Conservation (phyloP, 495 filamentous ascomycete genomes). For the Podospora anserina region DNA sequence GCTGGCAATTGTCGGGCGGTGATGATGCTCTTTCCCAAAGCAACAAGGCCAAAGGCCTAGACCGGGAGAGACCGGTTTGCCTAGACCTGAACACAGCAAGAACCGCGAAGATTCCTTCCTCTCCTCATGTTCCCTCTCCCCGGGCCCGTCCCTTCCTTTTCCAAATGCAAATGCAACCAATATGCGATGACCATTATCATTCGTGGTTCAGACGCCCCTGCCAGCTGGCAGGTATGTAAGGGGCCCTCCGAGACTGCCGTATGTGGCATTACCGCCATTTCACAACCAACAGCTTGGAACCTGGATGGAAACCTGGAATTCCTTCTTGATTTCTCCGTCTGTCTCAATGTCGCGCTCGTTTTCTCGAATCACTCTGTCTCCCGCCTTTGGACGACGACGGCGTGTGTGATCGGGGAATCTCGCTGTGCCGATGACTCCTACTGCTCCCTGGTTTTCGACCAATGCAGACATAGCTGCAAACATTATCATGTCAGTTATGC, state of each 20-base stretch:
- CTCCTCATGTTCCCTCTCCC: no score
- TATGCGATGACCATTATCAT: neutral
- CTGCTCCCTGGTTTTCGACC: slow-evolving; percentile 47
- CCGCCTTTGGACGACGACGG: slow-evolving; percentile 23
- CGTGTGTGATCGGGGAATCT: slow-evolving; percentile 21
- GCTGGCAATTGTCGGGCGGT: no score
- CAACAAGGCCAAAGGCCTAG: no score
- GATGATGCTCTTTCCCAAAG: no score
- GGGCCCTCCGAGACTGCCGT: neutral
- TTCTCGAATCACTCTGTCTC: slow-evolving; percentile 29
- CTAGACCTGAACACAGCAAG: neutral
- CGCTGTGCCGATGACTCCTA: slow-evolving; percentile 23
- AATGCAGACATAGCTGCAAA: slow-evolving; percentile 53
- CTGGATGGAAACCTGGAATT: neutral
- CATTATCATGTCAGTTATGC: slow-evolving; percentile 15
- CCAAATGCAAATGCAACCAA: neutral
- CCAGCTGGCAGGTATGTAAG: neutral
- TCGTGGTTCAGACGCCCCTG: neutral
- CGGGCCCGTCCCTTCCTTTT: neutral
- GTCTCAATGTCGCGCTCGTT: slow-evolving; percentile 24
- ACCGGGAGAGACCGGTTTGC: neutral
- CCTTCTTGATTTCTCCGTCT: neutral
- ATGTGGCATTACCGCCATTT: neutral
- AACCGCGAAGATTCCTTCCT: no score
- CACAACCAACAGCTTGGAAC: neutral